Evolutionary conservation across 495 filamentous ascomycete genomes (phyloP).

Genomic region (Penicillium desertorum): DNA sequence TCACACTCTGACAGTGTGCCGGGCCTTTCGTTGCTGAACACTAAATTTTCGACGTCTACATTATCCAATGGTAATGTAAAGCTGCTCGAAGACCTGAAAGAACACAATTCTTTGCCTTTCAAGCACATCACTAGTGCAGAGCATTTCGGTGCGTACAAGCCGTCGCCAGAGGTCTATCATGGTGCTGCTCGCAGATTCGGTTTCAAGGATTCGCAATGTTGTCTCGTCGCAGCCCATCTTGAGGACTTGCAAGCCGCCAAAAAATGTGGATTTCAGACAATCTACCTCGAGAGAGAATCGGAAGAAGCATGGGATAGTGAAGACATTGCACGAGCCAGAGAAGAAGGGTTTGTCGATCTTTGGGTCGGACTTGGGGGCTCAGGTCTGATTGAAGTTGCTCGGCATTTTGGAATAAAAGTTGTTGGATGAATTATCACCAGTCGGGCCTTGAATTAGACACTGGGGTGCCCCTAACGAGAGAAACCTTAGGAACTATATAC

Average conservation of each 20-base stretch:
- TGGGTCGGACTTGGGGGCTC: conserved; percentile 18
- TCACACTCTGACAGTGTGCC: conserved; percentile 20
- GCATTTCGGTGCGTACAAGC: conserved; percentile 69
- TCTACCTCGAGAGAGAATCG: conserved; percentile 62
- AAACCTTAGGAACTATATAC: too few relatives aligned
- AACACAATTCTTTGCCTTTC: conserved; percentile 55
- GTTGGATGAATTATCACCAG: neutral
- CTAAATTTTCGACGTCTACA: conserved; percentile 53
- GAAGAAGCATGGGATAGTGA: conserved; percentile 58
- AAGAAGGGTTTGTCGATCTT: conserved; percentile 24
- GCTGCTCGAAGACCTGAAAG: conserved; percentile 59
- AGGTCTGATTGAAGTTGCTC: conserved; percentile 24
- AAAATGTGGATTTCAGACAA: conserved; percentile 56
- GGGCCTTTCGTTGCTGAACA: conserved; percentile 42
- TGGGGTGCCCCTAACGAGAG: neutral
- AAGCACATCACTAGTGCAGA: conserved; percentile 57
- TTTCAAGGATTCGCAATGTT: conserved; percentile 55
- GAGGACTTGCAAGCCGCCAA: conserved; percentile 61
- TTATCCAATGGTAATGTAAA: conserved; percentile 68
- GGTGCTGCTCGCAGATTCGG: conserved; percentile 58
- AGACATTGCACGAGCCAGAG: conserved; percentile 17
- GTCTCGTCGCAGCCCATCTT: conserved; percentile 71
- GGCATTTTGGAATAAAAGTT: conserved; percentile 18
- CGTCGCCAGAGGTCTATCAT: conserved; percentile 58
- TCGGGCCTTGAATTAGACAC: neutral